A percentile compares a stretch with the other conserved stretches of the same genome.
Conservation (phyloP, 2,329 filamentous ascomycete genomes). For the Sodiomyces alkalinus region DNA sequence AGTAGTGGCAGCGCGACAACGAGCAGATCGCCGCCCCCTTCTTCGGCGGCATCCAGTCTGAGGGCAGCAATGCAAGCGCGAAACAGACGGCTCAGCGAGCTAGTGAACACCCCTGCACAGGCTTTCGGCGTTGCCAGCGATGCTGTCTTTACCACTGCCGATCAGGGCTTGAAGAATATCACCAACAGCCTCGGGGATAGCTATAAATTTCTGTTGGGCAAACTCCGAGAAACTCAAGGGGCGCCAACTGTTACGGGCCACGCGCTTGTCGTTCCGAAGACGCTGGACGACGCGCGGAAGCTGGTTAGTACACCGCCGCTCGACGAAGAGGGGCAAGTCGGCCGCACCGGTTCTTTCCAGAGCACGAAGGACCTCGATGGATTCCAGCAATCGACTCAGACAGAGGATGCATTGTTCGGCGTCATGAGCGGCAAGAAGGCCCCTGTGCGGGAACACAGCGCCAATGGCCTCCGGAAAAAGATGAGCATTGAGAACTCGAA, state of each 20-base stretch:
- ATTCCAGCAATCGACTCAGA: too few species aligned
- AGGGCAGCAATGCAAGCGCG: constrained; percentile 36
- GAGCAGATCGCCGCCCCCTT: constrained; percentile 20
- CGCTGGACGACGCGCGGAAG: constrained; percentile 81
- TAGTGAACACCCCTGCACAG: constrained; percentile 73
- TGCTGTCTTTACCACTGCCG: constrained; percentile 72
- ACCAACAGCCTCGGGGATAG: constrained; percentile 81
- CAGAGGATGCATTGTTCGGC: constrained; percentile 52
- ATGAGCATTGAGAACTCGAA: constrained; percentile 48
- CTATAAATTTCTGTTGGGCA: constrained; percentile 84
- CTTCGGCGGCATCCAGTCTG: constrained; percentile 19
- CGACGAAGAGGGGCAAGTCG: constrained; percentile 45
- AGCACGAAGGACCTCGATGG: constrained; percentile 22
- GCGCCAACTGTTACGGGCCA: constrained; percentile 22
- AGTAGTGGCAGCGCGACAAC: constrained; percentile 17
- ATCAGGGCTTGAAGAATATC: constrained; percentile 85
- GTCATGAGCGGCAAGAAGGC: constrained; percentile 52
- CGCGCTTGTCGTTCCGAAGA: constrained; percentile 60
- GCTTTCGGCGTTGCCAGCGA: constrained; percentile 73
- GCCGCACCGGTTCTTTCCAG: constrained; percentile 37
- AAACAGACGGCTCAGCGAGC: constrained; percentile 65
- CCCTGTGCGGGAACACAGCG: constrained; percentile 51
- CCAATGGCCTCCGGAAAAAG: constrained; percentile 56
- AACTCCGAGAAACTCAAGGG: constrained; percentile 58
- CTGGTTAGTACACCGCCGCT: constrained; percentile 61